These are phyloP conservation scores for Artemisia argyi DNA, from an alignment of 129 eudicot species.

Conservation along the genomic window DNA sequence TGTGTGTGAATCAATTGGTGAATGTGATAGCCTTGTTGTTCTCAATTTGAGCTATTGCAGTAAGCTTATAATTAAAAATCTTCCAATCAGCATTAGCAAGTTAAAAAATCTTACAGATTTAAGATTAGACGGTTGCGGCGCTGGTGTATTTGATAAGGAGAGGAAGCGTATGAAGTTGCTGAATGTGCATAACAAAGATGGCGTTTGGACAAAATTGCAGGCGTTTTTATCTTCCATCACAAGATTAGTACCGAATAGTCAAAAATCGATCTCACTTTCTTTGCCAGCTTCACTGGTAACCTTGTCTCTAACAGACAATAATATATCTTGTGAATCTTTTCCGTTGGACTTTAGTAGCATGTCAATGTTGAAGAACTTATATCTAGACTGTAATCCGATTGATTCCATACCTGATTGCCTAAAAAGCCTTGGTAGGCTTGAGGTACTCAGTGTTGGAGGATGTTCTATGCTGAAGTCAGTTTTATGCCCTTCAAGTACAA, in stretches of 20 bases:
- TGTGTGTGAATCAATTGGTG: slow-evolving; percentile 25
- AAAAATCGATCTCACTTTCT: not conserved
- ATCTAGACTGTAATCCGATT: slow-evolving; percentile 21
- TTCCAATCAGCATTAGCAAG: slow-evolving; percentile 6
- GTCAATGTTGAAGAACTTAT: slow-evolving; percentile 7
- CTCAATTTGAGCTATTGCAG: slow-evolving; percentile 13
- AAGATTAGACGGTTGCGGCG: slow-evolving; percentile 6
- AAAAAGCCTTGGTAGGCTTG: slow-evolving; percentile 12
- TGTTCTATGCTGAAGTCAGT: slow-evolving; percentile 5
- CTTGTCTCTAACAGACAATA: slow-evolving; percentile 12
- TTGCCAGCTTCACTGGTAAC: not conserved
- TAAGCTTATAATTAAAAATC: slow-evolving; percentile 5
- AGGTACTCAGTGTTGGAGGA: not conserved
- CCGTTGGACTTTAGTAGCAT: slow-evolving; percentile 20
- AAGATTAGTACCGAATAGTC: not conserved
- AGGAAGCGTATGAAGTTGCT: too few relatives aligned
- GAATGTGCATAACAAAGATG: too few relatives aligned
- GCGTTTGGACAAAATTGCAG: too few relatives aligned
- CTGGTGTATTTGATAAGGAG: not conserved
- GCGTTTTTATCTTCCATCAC: not conserved
- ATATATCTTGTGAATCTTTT: slow-evolving; percentile 18
- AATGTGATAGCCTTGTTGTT: not conserved
- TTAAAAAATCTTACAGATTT: not conserved
- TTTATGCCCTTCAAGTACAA: not conserved
- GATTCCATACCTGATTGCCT: slow-evolving; percentile 21